Evolutionary conservation across 2,329 filamentous ascomycete genomes (phyloP).

Genomic region (Fusarium redolens): DNA sequence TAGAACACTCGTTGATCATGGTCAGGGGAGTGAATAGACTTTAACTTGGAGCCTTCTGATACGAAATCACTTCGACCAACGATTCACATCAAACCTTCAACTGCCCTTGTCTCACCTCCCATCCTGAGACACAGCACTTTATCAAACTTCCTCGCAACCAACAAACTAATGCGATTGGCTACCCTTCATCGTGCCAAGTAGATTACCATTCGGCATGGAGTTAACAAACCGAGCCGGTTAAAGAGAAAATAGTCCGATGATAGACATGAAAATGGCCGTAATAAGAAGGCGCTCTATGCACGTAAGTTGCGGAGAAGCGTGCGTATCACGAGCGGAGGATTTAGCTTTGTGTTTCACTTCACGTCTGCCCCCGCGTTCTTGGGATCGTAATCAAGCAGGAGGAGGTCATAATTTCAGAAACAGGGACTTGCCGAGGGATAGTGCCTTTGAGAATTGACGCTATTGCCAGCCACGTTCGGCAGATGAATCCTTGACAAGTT

Average conservation of each 20-base stretch:
- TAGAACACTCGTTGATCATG: background rate
- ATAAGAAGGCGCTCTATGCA: slow-evolving; percentile 20
- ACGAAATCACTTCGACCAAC: background rate
- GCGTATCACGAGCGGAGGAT: slow-evolving; percentile 10
- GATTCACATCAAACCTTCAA: background rate
- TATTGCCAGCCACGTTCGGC: background rate
- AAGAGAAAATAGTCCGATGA: slow-evolving; percentile 8
- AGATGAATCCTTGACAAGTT: background rate
- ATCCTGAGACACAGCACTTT: background rate
- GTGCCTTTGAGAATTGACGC: background rate
- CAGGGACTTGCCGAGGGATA: slow-evolving; percentile 6
- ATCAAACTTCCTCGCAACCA: background rate
- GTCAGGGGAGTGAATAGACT: background rate
- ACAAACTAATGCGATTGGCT: background rate
- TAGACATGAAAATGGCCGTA: slow-evolving; percentile 11
- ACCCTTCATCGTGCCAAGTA: background rate
- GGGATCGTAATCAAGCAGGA: background rate
- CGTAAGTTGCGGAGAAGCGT: slow-evolving; percentile 12
- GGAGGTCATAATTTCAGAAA: background rate
- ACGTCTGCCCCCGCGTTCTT: slow-evolving; percentile 10
- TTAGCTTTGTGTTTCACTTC: slow-evolving; percentile 6
- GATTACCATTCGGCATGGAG: background rate
- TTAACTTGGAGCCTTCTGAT: background rate
- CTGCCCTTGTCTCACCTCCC: background rate
- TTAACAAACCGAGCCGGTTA: background rate